Evolutionary conservation across 192 early-diverging fungal genomes (phyloP).

Genomic region (Coemansia sp.): DNA sequence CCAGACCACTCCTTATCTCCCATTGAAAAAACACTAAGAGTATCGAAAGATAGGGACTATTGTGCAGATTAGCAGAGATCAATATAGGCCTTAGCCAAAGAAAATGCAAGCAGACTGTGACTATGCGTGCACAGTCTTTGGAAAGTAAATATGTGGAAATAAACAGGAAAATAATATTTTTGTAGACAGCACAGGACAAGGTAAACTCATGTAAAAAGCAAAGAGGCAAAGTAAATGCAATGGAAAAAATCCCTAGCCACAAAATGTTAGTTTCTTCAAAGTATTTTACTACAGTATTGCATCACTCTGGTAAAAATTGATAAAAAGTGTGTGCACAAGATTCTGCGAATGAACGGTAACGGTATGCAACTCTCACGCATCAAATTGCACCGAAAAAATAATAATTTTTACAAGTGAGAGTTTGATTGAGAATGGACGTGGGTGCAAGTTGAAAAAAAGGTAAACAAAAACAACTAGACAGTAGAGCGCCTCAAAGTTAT

Average conservation of each 20-base stretch:
- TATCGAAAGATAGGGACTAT: neutral
- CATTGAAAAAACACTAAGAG: slow-evolving; percentile 12
- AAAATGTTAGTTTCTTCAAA: neutral
- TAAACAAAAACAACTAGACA: slow-evolving; percentile 17
- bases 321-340: neutral
- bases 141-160: neutral
- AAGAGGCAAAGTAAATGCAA: neutral
- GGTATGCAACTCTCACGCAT: neutral
- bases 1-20: slow-evolving; percentile 42
- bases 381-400: neutral
- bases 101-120: neutral
- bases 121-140: too few relatives aligned
- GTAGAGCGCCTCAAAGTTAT: slow-evolving; percentile 8
- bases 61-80: neutral
- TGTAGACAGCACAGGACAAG: neutral
- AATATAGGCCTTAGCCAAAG: neutral
- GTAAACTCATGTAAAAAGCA: neutral
- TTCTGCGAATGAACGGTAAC: neutral
- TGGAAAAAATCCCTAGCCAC: neutral
- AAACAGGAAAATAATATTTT: neutral
- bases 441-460: slow-evolving; percentile 8
- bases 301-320: neutral
- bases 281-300: neutral
- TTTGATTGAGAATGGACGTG: neutral
- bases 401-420: neutral